These are phyloP conservation scores for Kalmusia sp. DNA, from an alignment of 2,329 filamentous ascomycete species.

Conservation along the genomic window DNA sequence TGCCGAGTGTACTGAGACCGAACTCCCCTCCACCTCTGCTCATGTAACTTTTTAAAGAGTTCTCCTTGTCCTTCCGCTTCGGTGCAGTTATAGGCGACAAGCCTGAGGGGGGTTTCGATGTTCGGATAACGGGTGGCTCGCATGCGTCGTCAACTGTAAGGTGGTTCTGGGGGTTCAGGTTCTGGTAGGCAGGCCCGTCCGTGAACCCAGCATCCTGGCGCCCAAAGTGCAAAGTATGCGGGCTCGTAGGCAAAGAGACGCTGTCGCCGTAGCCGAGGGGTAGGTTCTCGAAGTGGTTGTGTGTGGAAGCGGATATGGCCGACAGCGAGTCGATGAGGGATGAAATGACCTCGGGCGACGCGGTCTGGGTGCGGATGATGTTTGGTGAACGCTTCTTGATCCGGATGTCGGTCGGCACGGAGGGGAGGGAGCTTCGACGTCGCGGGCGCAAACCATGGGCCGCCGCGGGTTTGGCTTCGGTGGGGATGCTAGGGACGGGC, in stretches of 20 bases:
- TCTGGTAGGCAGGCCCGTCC: constrained; percentile 72
- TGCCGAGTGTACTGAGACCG: constrained; percentile 43
- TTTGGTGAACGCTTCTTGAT: constrained; percentile 40
- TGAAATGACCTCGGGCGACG: constrained; percentile 73
- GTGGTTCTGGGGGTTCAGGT: constrained; percentile 57
- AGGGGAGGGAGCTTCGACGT: constrained; percentile 38
- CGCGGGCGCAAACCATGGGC: constrained; percentile 33
- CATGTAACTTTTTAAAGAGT: constrained; percentile 66
- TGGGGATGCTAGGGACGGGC: constrained; percentile 25
- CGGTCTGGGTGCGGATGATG: constrained; percentile 44
- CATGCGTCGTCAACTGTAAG: constrained; percentile 64
- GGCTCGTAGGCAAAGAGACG: constrained; percentile 38
- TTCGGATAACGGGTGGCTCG: constrained; percentile 76
- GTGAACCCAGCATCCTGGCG: constrained; percentile 64
- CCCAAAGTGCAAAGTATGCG: constrained; percentile 14
- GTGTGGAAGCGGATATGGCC: constrained; percentile 67
- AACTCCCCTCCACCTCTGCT: constrained; percentile 49
- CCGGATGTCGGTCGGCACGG: constrained; percentile 23
- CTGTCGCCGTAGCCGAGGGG: constrained; percentile 39
- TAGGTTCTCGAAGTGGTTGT: constrained; percentile 71
- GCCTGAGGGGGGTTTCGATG: constrained; percentile 80
- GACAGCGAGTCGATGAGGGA: constrained; percentile 69
- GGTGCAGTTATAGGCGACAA: constrained; percentile 74
- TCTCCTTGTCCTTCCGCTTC: constrained; percentile 46
- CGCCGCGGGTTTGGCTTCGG: constrained; percentile 18